These are phyloP conservation scores for Arachis monticola DNA, from an alignment of 331 rosid species.

Conservation along the genomic window DNA sequence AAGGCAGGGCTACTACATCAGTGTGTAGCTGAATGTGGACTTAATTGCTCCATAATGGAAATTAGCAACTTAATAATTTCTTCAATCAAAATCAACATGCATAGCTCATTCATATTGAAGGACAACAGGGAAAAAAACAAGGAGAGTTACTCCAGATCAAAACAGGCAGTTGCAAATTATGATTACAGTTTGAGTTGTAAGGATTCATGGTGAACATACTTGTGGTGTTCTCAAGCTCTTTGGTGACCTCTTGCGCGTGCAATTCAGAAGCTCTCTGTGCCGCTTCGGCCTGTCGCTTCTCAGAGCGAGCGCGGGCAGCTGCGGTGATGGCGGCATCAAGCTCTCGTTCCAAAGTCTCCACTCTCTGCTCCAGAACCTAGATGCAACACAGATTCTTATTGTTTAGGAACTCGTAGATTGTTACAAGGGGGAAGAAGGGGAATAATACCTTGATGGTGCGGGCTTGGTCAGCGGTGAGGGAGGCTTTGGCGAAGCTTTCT, in stretches of 20 bases:
- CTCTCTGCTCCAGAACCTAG: conserved; percentile 85
- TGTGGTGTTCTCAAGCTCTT: conserved; percentile 95
- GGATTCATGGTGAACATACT: conserved; percentile 49
- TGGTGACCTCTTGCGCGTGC: conserved; percentile 73
- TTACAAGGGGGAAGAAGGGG: no score
- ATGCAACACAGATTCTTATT: no score
- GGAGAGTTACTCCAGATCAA: neutral
- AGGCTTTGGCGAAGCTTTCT: conserved; percentile 83
- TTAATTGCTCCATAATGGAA: neutral
- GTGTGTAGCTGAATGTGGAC: neutral
- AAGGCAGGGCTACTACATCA: neutral
- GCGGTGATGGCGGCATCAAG: conserved; percentile 92
- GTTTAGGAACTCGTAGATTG: no score
- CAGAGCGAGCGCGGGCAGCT: conserved; percentile 91
- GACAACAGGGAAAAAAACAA: neutral
- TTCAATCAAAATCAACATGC: neutral
- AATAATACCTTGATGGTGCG: conserved; percentile 73
- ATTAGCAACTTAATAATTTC: neutral
- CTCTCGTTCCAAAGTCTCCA: conserved; percentile 83
- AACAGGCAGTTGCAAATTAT: neutral
- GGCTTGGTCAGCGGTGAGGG: conserved; percentile 84
- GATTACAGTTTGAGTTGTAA: neutral
- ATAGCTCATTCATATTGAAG: neutral
- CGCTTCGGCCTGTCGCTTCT: conserved; percentile 88
- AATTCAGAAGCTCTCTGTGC: conserved; percentile 83